Base-by-base conservation (phyloP, 192 early-diverging fungal genomes). In the Coemansia sp. region DNA sequence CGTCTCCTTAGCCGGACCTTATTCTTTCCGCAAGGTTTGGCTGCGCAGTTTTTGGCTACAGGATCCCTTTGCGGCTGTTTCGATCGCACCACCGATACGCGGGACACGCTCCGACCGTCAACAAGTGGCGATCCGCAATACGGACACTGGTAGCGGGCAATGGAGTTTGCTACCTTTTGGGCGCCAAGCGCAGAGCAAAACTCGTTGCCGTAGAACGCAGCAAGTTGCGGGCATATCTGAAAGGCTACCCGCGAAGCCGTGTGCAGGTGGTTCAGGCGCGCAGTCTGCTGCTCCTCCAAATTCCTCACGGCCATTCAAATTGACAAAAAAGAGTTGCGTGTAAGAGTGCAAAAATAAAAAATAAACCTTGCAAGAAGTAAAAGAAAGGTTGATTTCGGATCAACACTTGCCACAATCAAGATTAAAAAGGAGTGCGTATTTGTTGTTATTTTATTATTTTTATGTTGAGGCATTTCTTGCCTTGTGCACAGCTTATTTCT, bases 171-270 rank as follows among this genome's bases (percentile, higher is more conserved):
- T 8, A 55, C 60, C 4, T 66, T 63, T 17, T 71, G 65, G 9
- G 49, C 45, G 11, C 70, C 70, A 10, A 67, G 74, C 1, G 62
- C 62, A 0, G 61, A 65, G 23, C 55, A 42, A 33, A 81, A 73
- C 62, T 69, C 29, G 49, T 66, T 66, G 41, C 79, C 79, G 32
- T 67, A 75, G 50, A 75, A 81, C 2, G 70, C 70, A 14, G 79
- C 70, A 9, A 81, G 65, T 63, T 81, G 79, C 3, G 79, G 79
- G 33, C 79, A 81, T 34, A 81, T 63, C 29, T 62, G 66, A 53
- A 81, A 81, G 9, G 64, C 79, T 5, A 70, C 60, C 7, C 68
- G 70, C 2, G 73, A 63, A 6, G 73, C 79, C 5, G 70, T 66
- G 55, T 75, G 79, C 54, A 81, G 32, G 62, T 68, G 69, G 19